phyloP scores from a whole-genome alignment of 2,329 filamentous ascomycete species.

The Colletotrichum salicis region DNA sequence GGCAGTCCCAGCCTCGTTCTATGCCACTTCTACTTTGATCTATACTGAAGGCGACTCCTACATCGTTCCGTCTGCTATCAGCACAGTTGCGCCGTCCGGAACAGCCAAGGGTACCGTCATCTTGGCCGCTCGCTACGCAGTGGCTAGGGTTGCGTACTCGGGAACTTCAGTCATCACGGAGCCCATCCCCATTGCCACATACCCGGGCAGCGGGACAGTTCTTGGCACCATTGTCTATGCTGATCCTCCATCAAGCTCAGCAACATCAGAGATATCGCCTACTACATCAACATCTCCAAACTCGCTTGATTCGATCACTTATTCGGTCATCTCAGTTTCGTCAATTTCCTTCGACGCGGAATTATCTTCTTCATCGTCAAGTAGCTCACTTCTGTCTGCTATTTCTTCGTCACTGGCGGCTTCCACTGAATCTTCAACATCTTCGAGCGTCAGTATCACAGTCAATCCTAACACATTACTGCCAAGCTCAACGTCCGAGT shows the following conservation, averaged over 20 bases:
- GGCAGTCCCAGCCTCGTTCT: slow-evolving; percentile 4
- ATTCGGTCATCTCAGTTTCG: not conserved
- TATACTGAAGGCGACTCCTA: not conserved
- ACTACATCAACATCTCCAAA: not conserved
- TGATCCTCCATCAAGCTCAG: not conserved
- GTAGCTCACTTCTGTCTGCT: not conserved
- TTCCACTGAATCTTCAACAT: not conserved
- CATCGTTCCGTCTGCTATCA: not conserved
- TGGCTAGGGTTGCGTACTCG: not conserved
- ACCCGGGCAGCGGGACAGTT: slow-evolving; percentile 12
- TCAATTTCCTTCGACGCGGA: not conserved
- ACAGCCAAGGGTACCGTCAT: not conserved
- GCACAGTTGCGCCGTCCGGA: slow-evolving; percentile 1
- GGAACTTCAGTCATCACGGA: slow-evolving; percentile 1
- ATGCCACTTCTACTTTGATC: slow-evolving; percentile 1
- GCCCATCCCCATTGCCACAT: slow-evolving; percentile 19
- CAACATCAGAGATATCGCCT: not conserved
- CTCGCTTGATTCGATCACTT: not conserved
- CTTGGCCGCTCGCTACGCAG: slow-evolving; percentile 3
- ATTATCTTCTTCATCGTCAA: not conserved
- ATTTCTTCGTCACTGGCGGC: not conserved
- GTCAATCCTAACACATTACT: not conserved
- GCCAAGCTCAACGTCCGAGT: not conserved
- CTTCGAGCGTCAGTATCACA: not conserved
- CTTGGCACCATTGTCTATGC: slow-evolving; percentile 27